Conservation (phyloP, 495 filamentous ascomycete genomes). For the Achaetomiella virescens region DNA sequence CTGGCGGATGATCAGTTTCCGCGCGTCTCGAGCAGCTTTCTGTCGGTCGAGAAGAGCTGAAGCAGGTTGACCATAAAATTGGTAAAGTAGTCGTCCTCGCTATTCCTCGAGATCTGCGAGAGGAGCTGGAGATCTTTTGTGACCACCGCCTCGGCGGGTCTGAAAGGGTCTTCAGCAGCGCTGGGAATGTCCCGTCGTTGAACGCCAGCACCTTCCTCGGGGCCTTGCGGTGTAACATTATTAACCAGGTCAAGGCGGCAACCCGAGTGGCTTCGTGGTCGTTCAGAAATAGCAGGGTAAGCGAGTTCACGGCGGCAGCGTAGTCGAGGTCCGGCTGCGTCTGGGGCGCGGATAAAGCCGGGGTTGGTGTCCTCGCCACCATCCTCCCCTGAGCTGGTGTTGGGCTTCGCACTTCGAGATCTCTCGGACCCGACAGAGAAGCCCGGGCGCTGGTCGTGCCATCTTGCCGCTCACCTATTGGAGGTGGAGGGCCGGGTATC, state of each 20-base stretch:
- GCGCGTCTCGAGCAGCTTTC: conserved; percentile 80
- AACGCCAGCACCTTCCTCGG: conserved; percentile 91
- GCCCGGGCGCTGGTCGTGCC: conserved; percentile 46
- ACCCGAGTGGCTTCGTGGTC: conserved; percentile 95
- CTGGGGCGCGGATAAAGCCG: conserved; percentile 41
- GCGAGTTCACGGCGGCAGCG: conserved; percentile 89
- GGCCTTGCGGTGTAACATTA: conserved; percentile 94
- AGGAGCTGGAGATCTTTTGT: conserved; percentile 91
- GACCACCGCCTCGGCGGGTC: conserved; percentile 95
- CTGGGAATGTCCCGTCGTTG: conserved; percentile 95
- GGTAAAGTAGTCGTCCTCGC: conserved; percentile 93
- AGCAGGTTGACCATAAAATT: conserved; percentile 97
- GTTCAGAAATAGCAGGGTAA: conserved; percentile 91
- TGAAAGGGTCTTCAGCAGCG: conserved; percentile 90
- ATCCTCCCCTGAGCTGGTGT: conserved; percentile 45
- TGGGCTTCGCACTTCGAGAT: conserved; percentile 48
- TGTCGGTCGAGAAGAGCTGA: conserved; percentile 90
- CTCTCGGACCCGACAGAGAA: conserved; percentile 49
- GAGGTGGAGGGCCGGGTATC: conserved; percentile 42
- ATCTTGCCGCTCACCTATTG: conserved; percentile 48
- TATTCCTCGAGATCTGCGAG: conserved; percentile 92
- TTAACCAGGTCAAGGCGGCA: conserved; percentile 88
- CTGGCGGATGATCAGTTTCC: conserved; percentile 97
- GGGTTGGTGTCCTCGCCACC: conserved; percentile 37
- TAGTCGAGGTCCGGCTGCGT: conserved; percentile 81